Conservation (phyloP, 2,329 filamentous ascomycete genomes). For the Dothistroma septosporum region DNA sequence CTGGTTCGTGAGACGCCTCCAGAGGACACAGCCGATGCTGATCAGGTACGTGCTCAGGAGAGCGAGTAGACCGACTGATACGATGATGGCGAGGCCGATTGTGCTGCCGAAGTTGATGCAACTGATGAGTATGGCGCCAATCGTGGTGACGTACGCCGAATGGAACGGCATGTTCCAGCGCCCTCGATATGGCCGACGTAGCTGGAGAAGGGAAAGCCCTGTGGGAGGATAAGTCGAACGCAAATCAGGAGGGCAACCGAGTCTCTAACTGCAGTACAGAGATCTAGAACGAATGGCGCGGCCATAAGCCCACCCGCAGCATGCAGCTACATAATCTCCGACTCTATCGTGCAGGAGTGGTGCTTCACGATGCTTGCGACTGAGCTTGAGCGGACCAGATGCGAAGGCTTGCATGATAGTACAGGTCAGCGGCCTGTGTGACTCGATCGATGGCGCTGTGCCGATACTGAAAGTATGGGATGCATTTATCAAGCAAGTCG, state of each 20-base stretch:
- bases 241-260: background rate
- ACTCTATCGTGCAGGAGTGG: background rate
- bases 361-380: background rate
- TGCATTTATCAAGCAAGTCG: too few species aligned
- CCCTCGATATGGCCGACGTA: background rate
- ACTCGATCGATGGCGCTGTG: too few species aligned
- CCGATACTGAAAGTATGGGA: too few species aligned
- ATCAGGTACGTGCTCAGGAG: conserved; percentile 11
- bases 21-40: conserved; percentile 13
- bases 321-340: background rate
- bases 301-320: background rate
- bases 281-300: too few species aligned
- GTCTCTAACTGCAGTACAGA: background rate
- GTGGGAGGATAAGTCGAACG: background rate
- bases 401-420: background rate
- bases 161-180: background rate
- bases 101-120: conserved; percentile 3
- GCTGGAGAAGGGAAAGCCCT: background rate
- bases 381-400: background rate
- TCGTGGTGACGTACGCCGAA: background rate
- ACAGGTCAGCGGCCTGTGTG: too few species aligned
- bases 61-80: background rate
- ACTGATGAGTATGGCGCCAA: background rate
- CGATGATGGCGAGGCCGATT: background rate
- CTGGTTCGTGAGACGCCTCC: conserved; percentile 6